phyloP scores from a whole-genome alignment of 2,329 filamentous ascomycete genomes.

The Fusarium oxysporum region DNA sequence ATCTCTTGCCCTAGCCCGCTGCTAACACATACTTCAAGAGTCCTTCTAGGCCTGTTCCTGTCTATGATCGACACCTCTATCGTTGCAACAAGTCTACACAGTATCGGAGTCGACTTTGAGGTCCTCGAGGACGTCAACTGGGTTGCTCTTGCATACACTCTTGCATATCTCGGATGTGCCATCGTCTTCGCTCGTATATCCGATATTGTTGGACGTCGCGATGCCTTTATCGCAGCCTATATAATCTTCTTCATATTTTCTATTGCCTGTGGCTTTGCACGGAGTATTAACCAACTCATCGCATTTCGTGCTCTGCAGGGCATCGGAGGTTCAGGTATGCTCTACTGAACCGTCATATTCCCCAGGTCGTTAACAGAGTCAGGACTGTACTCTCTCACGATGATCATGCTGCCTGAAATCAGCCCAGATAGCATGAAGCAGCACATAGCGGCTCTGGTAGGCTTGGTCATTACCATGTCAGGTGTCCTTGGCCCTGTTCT shows the following conservation, averaged over 20 bases:
- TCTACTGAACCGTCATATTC: neutral
- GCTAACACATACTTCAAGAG: slow-evolving; percentile 47
- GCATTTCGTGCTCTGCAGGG: slow-evolving; percentile 63
- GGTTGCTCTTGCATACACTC: slow-evolving; percentile 67
- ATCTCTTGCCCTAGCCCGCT: neutral
- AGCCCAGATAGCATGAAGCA: slow-evolving; percentile 55
- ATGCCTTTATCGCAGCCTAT: slow-evolving; percentile 63
- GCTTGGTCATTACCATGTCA: slow-evolving; percentile 60
- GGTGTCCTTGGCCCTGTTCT: slow-evolving; percentile 65
- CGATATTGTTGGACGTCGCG: slow-evolving; percentile 65
- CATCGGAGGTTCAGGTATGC: slow-evolving; percentile 61
- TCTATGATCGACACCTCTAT: slow-evolving; percentile 71
- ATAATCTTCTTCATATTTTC: slow-evolving; percentile 68
- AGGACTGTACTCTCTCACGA: slow-evolving; percentile 67
- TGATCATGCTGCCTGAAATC: slow-evolving; percentile 66
- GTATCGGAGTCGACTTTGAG: slow-evolving; percentile 65
- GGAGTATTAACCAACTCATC: slow-evolving; percentile 57
- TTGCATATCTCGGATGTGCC: slow-evolving; percentile 68
- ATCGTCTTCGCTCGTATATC: slow-evolving; percentile 66
- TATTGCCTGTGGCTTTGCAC: slow-evolving; percentile 60
- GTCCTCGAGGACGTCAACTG: slow-evolving; percentile 61
- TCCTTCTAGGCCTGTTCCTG: slow-evolving; percentile 66
- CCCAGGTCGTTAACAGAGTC: neutral
- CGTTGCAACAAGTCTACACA: slow-evolving; percentile 67
- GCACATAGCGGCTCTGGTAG: slow-evolving; percentile 61